Percentiles rank a stretch among this genome's conserved stretches.
Evolutionary conservation across 805 yeast species (phyloP).

Genomic region (Wickerhamiella kurtzmanii): DNA sequence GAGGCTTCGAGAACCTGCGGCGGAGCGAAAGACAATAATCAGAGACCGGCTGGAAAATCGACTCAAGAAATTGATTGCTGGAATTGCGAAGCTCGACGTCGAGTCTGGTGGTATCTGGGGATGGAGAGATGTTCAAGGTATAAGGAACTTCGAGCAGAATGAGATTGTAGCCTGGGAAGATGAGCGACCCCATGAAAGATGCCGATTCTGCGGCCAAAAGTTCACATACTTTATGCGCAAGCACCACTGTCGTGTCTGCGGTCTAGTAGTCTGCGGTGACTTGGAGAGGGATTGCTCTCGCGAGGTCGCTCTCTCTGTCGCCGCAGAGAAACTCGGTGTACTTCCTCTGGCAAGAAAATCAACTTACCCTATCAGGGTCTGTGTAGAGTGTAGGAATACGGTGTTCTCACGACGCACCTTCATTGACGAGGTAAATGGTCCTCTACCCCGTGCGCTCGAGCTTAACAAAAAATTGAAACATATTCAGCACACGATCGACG

Average conservation of each 20-base stretch:
- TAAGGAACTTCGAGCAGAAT: constrained; percentile 32
- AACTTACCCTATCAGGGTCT: constrained; percentile 37
- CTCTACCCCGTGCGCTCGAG: constrained; percentile 29
- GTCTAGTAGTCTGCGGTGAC: constrained; percentile 66
- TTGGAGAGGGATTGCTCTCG: constrained; percentile 52
- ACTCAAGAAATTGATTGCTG: constrained; percentile 26
- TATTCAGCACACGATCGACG: constrained; percentile 28
- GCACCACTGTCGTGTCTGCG: constrained; percentile 90
- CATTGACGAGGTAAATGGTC: constrained; percentile 27
- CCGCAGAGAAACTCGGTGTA: constrained; percentile 21
- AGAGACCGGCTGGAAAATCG: constrained; percentile 50
- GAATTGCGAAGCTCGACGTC: constrained; percentile 15
- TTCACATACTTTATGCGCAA: constrained; percentile 52
- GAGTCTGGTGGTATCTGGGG: constrained; percentile 21
- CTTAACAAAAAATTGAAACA: constrained; percentile 32
- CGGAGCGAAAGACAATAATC: constrained; percentile 39
- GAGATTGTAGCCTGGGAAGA: constrained; percentile 54
- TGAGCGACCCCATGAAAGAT: constrained; percentile 34
- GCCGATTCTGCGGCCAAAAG: constrained; percentile 47
- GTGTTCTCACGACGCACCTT: constrained; percentile 46
- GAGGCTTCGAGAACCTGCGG: constrained; percentile 29
- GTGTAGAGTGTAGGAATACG: constrained; percentile 52
- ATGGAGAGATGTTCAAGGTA: constrained; percentile 19
- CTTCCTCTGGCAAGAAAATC: constrained; percentile 2
- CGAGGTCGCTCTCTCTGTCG: constrained; percentile 40